Conservation (phyloP, 2,329 filamentous ascomycete genomes). For the Penicillium decumbens region DNA sequence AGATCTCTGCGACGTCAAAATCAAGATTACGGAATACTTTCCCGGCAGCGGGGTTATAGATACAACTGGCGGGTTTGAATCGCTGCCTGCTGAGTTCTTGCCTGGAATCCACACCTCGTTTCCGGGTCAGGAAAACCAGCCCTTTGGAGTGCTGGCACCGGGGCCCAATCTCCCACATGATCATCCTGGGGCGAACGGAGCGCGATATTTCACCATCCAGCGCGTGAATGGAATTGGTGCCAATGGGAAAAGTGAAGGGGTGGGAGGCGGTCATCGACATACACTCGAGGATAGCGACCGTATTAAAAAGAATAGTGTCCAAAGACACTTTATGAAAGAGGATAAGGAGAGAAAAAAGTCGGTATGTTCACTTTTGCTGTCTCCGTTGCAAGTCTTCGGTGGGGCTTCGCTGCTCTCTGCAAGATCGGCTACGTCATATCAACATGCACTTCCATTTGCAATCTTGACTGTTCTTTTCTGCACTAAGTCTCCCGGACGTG, state of each 20-base stretch:
- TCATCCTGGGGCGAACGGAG: slow-evolving; percentile 48
- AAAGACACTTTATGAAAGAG: slow-evolving; percentile 60
- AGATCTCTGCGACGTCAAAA: slow-evolving; percentile 80
- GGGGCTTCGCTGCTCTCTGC: slow-evolving; percentile 14
- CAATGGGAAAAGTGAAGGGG: slow-evolving; percentile 66
- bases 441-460: slow-evolving; percentile 1
- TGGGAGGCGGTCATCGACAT: slow-evolving; percentile 70
- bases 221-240: slow-evolving; percentile 71
- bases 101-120: slow-evolving; percentile 26
- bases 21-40: slow-evolving; percentile 78
- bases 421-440: slow-evolving; percentile 21
- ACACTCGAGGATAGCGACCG: slow-evolving; percentile 67
- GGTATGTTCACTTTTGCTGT: slow-evolving; percentile 41
- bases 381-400: neutral
- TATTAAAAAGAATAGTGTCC: slow-evolving; percentile 75
- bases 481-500: neutral
- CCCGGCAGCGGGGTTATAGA: slow-evolving; percentile 39
- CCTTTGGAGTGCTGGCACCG: slow-evolving; percentile 45
- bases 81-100: slow-evolving; percentile 21
- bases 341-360: slow-evolving; percentile 62
- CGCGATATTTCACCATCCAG: slow-evolving; percentile 68
- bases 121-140: slow-evolving; percentile 20
- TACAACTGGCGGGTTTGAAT: slow-evolving; percentile 17
- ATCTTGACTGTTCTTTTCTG: neutral
- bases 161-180: slow-evolving; percentile 38